phyloP scores from a whole-genome alignment of 257 asterid genomes.

The Primulina huaijiensis region DNA sequence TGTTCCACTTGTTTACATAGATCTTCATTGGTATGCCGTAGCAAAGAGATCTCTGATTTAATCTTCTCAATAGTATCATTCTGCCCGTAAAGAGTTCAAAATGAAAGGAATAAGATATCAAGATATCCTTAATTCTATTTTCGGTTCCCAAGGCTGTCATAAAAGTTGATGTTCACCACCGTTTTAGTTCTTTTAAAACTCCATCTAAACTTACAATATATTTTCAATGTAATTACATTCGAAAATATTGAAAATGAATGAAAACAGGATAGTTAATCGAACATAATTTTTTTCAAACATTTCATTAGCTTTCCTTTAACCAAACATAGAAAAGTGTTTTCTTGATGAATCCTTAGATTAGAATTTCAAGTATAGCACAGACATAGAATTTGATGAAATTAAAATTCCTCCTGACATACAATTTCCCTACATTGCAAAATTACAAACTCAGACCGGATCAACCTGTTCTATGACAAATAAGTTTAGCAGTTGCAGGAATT shows the following conservation, averaged over 20 bases:
- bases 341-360: not conserved
- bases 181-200: not conserved
- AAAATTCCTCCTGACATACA: too few species aligned
- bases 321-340: not conserved
- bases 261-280: not conserved
- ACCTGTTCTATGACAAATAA: not conserved
- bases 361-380: not conserved
- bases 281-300: not conserved
- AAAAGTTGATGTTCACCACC: not conserved
- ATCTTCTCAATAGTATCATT: slow-evolving; percentile 54
- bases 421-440: not conserved
- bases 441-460: not conserved
- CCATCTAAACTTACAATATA: not conserved
- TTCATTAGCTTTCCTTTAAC: not conserved
- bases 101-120: slow-evolving; percentile 16
- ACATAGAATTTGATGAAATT: not conserved
- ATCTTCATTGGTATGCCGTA: slow-evolving; percentile 69
- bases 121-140: not conserved
- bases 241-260: not conserved
- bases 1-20: slow-evolving; percentile 94
- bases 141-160: too few species aligned
- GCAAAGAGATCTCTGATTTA: slow-evolving; percentile 74
- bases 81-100: slow-evolving; percentile 35
- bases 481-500: not conserved
- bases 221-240: too few species aligned